phyloP scores from a whole-genome alignment of 2,329 filamentous ascomycete species.

The Tolypocladium guangdongense region DNA sequence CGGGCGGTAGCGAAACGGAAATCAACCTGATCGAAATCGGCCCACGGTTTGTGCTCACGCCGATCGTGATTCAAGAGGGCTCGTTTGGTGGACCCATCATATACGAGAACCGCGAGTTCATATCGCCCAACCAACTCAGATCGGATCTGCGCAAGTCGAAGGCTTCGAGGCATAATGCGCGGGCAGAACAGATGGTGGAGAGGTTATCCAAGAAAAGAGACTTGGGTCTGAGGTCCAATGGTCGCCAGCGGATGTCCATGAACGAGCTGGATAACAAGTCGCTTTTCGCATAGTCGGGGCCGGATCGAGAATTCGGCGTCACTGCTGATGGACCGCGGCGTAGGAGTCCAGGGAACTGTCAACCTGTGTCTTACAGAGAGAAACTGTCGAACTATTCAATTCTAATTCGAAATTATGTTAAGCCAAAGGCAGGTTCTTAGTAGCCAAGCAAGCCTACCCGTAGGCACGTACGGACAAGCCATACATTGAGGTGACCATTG shows the following conservation, averaged over 20 bases:
- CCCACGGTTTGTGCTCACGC: constrained; percentile 83
- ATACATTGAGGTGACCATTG: not conserved
- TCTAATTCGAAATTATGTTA: not conserved
- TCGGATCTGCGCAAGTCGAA: constrained; percentile 67
- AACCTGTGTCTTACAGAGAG: not conserved
- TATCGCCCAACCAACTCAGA: constrained; percentile 89
- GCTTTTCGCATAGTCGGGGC: constrained; percentile 54
- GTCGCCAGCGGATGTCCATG: constrained; percentile 49
- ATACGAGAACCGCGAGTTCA: constrained; percentile 96
- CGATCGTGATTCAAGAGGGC: constrained; percentile 89
- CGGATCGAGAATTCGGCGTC: not conserved
- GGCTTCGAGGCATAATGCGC: constrained; percentile 65
- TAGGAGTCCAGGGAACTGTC: not conserved
- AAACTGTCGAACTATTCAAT: not conserved
- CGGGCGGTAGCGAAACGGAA: constrained; percentile 53
- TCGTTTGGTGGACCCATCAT: constrained; percentile 94
- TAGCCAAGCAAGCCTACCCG: too few relatives aligned
- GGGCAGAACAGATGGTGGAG: constrained; percentile 65
- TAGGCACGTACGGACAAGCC: not conserved
- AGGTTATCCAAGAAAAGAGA: constrained; percentile 63
- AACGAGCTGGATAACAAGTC: constrained; percentile 67
- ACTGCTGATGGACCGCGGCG: not conserved
- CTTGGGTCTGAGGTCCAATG: constrained; percentile 61
- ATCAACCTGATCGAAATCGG: constrained; percentile 86
- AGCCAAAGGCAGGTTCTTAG: not conserved